Evolutionary conservation across 306 rosid genomes (phyloP).

Genomic region (Fragaria nilgerrensis): DNA sequence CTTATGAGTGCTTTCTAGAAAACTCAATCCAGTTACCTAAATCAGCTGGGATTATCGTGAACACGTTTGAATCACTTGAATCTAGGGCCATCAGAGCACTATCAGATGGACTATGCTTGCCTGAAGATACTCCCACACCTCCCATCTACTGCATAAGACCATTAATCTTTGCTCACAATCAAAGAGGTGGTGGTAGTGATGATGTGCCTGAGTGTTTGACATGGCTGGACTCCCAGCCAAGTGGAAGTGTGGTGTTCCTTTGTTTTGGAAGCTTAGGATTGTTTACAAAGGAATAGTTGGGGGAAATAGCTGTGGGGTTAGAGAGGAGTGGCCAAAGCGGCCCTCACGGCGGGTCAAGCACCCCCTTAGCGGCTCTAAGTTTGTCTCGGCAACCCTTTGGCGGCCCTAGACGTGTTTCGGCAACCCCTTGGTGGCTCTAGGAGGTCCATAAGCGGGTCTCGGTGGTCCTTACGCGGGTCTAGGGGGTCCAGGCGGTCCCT

Average conservation of each 20-base stretch:
- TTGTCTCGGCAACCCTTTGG: no score
- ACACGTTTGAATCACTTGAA: conserved; percentile 44
- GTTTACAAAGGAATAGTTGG: conserved; percentile 37
- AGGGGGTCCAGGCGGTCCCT: no score
- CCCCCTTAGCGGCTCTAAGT: no score
- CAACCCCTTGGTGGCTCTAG: no score
- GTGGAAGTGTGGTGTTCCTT: conserved; percentile 48
- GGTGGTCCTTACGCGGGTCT: no score
- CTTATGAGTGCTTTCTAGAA: conserved; percentile 13
- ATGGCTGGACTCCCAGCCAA: conserved; percentile 59
- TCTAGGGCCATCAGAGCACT: conserved; percentile 22
- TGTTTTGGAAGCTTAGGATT: conserved; percentile 61
- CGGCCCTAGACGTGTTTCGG: no score
- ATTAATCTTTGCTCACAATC: conserved; percentile 2
- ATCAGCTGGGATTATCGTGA: conserved; percentile 34
- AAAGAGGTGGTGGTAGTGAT: neutral
- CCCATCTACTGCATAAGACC: conserved; percentile 45
- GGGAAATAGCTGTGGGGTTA: conserved; percentile 52
- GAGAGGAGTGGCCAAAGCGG: conserved; percentile 41
- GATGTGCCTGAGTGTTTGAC: conserved; percentile 32
- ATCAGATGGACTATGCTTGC: conserved; percentile 34
- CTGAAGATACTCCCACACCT: conserved; percentile 16
- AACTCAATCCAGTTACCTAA: neutral
- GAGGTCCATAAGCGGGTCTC: no score
- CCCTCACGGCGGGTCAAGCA: no score